Conservation (phyloP, 257 asterid species). For the Nicotiana obtusifolia region DNA sequence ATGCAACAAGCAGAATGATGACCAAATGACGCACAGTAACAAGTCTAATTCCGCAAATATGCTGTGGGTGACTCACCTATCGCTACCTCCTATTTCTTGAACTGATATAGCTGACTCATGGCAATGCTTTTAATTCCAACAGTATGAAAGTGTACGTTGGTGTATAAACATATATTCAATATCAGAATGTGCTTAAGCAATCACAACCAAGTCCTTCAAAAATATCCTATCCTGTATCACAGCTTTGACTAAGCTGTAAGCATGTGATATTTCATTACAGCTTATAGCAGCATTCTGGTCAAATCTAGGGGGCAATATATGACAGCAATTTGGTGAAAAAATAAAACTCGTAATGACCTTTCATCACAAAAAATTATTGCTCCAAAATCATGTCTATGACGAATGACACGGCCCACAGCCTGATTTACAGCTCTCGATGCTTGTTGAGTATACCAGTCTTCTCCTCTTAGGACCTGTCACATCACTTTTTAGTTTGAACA, state of each 20-base stretch:
- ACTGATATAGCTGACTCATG: not conserved
- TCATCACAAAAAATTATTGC: slow-evolving; percentile 96
- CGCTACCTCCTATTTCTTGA: not conserved
- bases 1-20: slow-evolving; percentile 4
- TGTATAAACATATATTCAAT: not conserved
- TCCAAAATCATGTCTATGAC: slow-evolving; percentile 95
- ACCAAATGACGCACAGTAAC: not conserved
- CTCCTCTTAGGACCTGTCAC: slow-evolving; percentile 77
- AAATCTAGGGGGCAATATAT: not conserved
- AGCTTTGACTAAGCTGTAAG: not conserved
- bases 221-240: not conserved
- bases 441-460: slow-evolving; percentile 96
- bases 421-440: slow-evolving; percentile 96
- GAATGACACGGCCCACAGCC: slow-evolving; percentile 99
- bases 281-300: not conserved
- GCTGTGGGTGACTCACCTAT: not conserved
- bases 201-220: not conserved
- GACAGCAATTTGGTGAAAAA: slow-evolving; percentile 2
- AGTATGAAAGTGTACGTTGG: not conserved
- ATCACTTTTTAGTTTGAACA: slow-evolving; percentile 10
- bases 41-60: not conserved
- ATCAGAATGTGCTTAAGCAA: not conserved
- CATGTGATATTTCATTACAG: not conserved
- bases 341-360: slow-evolving; percentile 41
- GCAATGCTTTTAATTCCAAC: not conserved